Evolutionary conservation across 1,284 basidiomycete genomes (phyloP).

Genomic region (Puccinia novopanici): DNA sequence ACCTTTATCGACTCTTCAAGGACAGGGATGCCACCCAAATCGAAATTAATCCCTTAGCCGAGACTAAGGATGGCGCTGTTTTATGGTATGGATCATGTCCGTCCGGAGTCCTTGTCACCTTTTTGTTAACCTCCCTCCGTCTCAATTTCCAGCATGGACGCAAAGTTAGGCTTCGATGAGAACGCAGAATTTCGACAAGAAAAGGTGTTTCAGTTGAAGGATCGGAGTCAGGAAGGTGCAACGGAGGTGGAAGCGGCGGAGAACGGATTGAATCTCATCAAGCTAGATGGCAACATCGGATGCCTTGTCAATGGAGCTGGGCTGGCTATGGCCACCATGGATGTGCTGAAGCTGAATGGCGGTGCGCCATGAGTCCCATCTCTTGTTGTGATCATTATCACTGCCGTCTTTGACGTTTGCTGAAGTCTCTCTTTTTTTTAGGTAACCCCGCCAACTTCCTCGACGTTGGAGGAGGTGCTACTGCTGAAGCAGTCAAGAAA

Average conservation of each 20-base stretch:
- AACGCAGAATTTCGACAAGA: slow-evolving; percentile 97
- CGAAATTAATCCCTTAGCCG: slow-evolving; percentile 99
- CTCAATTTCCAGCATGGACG: slow-evolving; percentile 79
- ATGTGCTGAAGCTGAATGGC: slow-evolving; percentile 90
- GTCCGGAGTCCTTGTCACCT: slow-evolving; percentile 46
- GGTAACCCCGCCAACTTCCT: slow-evolving; percentile 93
- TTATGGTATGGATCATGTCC: slow-evolving; percentile 70
- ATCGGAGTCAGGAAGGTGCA: slow-evolving; percentile 91
- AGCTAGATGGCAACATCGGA: slow-evolving; percentile 95
- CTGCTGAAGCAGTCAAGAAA: slow-evolving; percentile 97
- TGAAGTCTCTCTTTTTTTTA: background rate
- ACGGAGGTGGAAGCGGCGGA: slow-evolving; percentile 79
- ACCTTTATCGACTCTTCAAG: no score
- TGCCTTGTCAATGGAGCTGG: slow-evolving; percentile 99
- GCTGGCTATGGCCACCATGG: slow-evolving; percentile 99
- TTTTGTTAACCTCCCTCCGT: slow-evolving; percentile 17
- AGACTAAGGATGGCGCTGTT: slow-evolving; percentile 87
- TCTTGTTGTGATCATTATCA: no score
- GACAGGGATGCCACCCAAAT: slow-evolving; percentile 99
- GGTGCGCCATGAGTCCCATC: no score
- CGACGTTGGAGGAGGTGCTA: slow-evolving; percentile 96
- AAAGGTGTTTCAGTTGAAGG: slow-evolving; percentile 85
- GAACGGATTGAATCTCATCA: no score
- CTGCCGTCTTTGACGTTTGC: background rate
- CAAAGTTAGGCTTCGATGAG: slow-evolving; percentile 99